phyloP scores from a whole-genome alignment of 176 grass and related monocot genomes.

The Echinochloa phyllopogon region DNA sequence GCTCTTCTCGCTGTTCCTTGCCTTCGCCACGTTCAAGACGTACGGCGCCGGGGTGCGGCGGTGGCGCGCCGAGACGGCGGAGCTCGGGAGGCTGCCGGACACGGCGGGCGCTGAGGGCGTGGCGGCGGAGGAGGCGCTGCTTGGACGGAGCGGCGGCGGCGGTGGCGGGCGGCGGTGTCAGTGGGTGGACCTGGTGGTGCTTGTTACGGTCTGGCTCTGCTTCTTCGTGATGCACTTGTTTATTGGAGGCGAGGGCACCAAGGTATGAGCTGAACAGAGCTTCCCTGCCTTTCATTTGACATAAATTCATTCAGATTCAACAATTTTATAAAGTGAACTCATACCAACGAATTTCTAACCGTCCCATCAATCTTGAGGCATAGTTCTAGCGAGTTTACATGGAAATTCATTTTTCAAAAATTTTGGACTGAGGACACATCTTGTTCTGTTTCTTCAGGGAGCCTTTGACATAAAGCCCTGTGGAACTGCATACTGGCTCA shows the following conservation, averaged over 20 bases:
- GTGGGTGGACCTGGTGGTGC: slow-evolving; percentile 55
- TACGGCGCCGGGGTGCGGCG: background rate
- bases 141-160: background rate
- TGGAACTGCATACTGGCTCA: slow-evolving; percentile 63
- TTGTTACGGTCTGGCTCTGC: slow-evolving; percentile 65
- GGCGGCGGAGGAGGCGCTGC: background rate
- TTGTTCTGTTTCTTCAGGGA: slow-evolving; percentile 41
- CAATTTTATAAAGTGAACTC: background rate
- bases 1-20: background rate
- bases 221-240: slow-evolving; percentile 55
- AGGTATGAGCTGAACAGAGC: background rate
- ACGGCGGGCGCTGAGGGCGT: background rate
- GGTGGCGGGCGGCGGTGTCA: background rate
- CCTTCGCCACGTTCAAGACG: background rate
- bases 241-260: slow-evolving; percentile 31
- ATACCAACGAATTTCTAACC: background rate
- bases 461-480: slow-evolving; percentile 57
- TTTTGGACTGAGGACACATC: background rate
- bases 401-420: background rate
- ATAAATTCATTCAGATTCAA: background rate
- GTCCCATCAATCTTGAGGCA: background rate
- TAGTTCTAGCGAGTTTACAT: background rate
- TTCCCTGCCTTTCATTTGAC: background rate
- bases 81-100: background rate
- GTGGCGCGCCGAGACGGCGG: slow-evolving; percentile 8